Evolutionary conservation across 306 rosid genomes (phyloP).

Genomic region (Mucuna pruriens): DNA sequence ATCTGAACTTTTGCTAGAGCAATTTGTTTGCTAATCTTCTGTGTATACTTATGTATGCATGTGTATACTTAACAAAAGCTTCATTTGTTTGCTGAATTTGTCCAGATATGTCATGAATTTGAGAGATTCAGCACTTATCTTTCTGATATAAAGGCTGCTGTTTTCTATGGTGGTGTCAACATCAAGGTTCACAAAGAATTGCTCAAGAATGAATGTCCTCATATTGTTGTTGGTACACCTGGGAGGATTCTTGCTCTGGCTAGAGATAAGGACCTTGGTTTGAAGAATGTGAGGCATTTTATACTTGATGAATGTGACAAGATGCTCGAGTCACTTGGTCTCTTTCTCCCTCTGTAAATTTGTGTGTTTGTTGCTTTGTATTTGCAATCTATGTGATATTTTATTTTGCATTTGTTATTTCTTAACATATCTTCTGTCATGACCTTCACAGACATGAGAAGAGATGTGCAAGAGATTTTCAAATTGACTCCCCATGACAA

Average conservation of each 20-base stretch:
- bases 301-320: conserved; percentile 85
- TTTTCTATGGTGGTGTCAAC: conserved; percentile 75
- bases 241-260: conserved; percentile 73
- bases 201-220: conserved; percentile 79
- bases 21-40: not conserved
- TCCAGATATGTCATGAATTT: conserved; percentile 76
- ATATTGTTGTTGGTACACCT: conserved; percentile 84
- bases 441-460: conserved; percentile 67
- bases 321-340: conserved; percentile 87
- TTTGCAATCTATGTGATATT: not conserved
- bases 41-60: not conserved
- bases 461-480: conserved; percentile 76
- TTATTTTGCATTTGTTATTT: conserved; percentile 4
- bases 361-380: not conserved
- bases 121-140: conserved; percentile 78
- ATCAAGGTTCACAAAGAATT: conserved; percentile 70
- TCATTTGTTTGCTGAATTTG: conserved; percentile 26
- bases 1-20: conserved; percentile 2
- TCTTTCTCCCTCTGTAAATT: conserved; percentile 4
- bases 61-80: not conserved
- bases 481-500: conserved; percentile 82
- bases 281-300: conserved; percentile 81
- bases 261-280: conserved; percentile 74
- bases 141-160: conserved; percentile 63
- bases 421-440: conserved; percentile 12